Percentiles rank a stretch among this genome's conserved stretches.
Evolutionary conservation across 1,284 basidiomycete species (phyloP).

Genomic region (Marasmius tenuissimus): DNA sequence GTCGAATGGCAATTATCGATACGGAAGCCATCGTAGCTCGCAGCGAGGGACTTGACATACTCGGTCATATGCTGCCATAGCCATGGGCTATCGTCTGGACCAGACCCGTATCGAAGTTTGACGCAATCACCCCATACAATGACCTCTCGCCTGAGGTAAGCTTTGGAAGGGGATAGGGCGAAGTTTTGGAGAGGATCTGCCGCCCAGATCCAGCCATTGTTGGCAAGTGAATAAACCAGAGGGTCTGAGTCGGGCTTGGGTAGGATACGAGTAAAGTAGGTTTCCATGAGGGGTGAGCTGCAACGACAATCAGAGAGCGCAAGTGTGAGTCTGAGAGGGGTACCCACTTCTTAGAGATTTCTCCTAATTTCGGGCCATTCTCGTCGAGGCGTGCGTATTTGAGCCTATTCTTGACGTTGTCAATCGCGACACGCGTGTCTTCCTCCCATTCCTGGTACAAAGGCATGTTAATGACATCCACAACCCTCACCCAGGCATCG

Average conservation of each 20-base stretch:
- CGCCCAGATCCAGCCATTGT: conserved; percentile 99
- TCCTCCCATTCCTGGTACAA: conserved; percentile 85
- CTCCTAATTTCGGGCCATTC: conserved; percentile 83
- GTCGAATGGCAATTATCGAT: conserved; percentile 99
- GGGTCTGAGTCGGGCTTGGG: conserved; percentile 63
- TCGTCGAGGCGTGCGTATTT: conserved; percentile 81
- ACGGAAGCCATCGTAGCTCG: conserved; percentile 90
- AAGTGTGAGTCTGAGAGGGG: conserved; percentile 1
- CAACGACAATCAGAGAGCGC: conserved; percentile 3
- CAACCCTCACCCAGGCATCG: conserved; percentile 72
- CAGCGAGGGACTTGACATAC: conserved; percentile 81
- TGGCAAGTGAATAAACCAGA: conserved; percentile 79
- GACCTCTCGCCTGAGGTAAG: conserved; percentile 93
- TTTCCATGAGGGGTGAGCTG: conserved; percentile 82
- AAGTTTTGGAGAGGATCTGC: conserved; percentile 96
- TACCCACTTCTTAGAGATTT: conserved; percentile 73
- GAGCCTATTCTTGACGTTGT: conserved; percentile 74
- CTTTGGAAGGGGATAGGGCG: conserved; percentile 94
- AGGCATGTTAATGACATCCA: conserved; percentile 86
- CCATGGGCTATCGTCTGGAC: conserved; percentile 86
- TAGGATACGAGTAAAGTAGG: conserved; percentile 85
- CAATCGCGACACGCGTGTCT: conserved; percentile 74
- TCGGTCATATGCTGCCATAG: conserved; percentile 93
- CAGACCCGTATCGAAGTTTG: conserved; percentile 89
- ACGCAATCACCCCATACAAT: conserved; percentile 99